Evolutionary conservation across 1,284 basidiomycete species (phyloP).

Genomic region (Dichomitus squalens): DNA sequence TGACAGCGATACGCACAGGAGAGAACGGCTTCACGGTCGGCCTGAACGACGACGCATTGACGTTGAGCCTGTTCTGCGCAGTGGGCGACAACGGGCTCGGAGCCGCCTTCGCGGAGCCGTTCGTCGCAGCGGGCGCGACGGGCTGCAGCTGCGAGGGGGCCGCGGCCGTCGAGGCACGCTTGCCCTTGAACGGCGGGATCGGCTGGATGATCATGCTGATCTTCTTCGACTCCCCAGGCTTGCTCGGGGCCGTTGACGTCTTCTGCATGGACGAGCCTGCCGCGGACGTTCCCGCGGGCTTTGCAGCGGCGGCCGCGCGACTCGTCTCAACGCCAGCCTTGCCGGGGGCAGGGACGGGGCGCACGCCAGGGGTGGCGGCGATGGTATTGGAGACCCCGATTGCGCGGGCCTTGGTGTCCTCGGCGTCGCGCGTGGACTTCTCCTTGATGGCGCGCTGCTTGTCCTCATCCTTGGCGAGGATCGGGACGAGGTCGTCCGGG

Average conservation of each 20-base stretch:
- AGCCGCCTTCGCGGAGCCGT: conserved; percentile 31
- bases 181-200: conserved; percentile 92
- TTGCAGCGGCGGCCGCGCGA: conserved; percentile 14
- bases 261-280: conserved; percentile 21
- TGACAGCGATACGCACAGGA: conserved; percentile 24
- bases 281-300: conserved; percentile 11
- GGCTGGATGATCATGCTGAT: conserved; percentile 79
- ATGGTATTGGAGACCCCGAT: conserved; percentile 54
- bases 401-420: conserved; percentile 61
- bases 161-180: conserved; percentile 36
- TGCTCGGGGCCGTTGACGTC: conserved; percentile 34
- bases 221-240: conserved; percentile 32
- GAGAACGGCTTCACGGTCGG: conserved; percentile 73
- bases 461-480: conserved; percentile 87
- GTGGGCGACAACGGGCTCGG: conserved; percentile 47
- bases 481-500: conserved; percentile 91
- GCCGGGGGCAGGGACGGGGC: conserved; percentile 18
- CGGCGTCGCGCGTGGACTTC: conserved; percentile 71
- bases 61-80: conserved; percentile 54
- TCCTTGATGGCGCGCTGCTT: conserved; percentile 85
- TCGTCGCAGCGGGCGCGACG: conserved; percentile 32
- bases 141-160: conserved; percentile 26
- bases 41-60: conserved; percentile 79
- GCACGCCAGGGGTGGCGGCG: conserved; percentile 34
- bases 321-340: conserved; percentile 23